Evolutionary conservation across 495 filamentous ascomycete genomes (phyloP).

Genomic region (Talaromyces stipitatus): DNA sequence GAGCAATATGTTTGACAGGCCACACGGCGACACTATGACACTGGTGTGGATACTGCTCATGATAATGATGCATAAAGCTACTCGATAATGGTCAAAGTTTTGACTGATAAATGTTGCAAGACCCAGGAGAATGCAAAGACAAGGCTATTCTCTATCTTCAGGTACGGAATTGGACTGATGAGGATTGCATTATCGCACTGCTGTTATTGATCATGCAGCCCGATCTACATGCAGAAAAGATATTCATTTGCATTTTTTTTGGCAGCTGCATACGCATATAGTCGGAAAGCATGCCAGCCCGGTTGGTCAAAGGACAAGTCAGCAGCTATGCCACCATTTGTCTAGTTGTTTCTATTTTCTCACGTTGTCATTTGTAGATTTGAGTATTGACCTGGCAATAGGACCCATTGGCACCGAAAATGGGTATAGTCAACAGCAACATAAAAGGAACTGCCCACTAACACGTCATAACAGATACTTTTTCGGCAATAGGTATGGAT

Average conservation of each 20-base stretch:
- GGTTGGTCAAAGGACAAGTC: neutral
- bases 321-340: neutral
- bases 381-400: no score
- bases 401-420: no score
- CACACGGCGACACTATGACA: no score
- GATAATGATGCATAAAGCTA: no score
- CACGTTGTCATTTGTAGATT: neutral
- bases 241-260: neutral
- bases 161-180: neutral
- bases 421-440: no score
- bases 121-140: neutral
- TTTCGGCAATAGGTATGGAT: neutral
- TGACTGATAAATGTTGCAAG: no score
- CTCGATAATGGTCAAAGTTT: no score
- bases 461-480: neutral
- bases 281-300: neutral
- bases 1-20: slow-evolving; percentile 15
- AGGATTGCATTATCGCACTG: neutral
- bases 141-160: neutral
- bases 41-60: no score
- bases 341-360: neutral
- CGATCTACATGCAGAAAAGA: neutral
- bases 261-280: neutral
- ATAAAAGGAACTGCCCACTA: neutral
- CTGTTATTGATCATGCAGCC: neutral